phyloP scores from a whole-genome alignment of 257 asterid genomes.

The Fraxinus anomala region DNA sequence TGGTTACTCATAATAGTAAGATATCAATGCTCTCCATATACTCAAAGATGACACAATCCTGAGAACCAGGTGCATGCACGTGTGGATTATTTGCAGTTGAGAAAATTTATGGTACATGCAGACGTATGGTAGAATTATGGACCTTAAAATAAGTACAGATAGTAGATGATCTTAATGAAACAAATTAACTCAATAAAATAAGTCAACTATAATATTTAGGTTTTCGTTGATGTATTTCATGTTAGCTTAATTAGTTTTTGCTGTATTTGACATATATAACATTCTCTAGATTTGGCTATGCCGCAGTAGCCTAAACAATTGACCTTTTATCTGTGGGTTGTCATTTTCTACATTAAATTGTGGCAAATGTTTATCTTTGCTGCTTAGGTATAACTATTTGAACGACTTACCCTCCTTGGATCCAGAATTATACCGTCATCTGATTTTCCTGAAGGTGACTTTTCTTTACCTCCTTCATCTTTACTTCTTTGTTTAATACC shows the following conservation, averaged over 20 bases:
- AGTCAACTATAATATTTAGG: background rate
- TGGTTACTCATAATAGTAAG: background rate
- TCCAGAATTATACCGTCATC: slow-evolving; percentile 92
- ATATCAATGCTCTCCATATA: background rate
- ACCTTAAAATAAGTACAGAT: background rate
- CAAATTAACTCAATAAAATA: slow-evolving; percentile 8
- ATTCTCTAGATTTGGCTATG: slow-evolving; percentile 7
- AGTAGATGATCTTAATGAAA: slow-evolving; percentile 12
- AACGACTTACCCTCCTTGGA: slow-evolving; percentile 98
- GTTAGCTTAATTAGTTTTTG: slow-evolving; percentile 5
- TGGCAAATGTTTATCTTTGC: slow-evolving; percentile 27
- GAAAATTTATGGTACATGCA: background rate
- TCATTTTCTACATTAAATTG: slow-evolving; percentile 18
- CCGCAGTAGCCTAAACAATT: slow-evolving; percentile 1
- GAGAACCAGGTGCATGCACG: background rate
- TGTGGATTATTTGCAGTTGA: slow-evolving; percentile 9
- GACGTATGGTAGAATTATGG: background rate
- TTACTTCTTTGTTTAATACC: slow-evolving; percentile 17
- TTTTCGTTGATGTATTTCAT: slow-evolving; percentile 14
- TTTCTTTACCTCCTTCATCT: slow-evolving; percentile 17
- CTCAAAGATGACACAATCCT: background rate
- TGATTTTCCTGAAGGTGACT: slow-evolving; percentile 82
- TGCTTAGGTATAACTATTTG: slow-evolving; percentile 84
- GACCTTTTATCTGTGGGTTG: slow-evolving; percentile 15
- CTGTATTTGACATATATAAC: background rate